Base-by-base conservation (phyloP, 148 eudicot genomes). In the Nepenthes gracilis region DNA sequence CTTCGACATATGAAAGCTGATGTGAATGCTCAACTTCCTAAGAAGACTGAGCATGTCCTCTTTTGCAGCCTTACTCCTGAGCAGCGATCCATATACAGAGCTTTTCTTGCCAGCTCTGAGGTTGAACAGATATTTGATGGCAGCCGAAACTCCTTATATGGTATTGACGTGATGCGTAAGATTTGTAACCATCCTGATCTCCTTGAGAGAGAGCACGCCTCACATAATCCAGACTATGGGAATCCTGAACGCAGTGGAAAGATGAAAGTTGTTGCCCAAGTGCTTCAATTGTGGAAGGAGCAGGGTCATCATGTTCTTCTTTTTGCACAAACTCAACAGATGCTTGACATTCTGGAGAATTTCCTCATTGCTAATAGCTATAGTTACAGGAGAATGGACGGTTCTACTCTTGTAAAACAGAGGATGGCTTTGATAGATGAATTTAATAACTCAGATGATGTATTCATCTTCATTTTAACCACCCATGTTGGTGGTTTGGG, bases 111-210 rank as follows among this genome's bases (percentile, higher is more conserved):
- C 55, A 93, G 99, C 70, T 82, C 96, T 54, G 99, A 93, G 58
- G 99, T 93, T 40, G 99, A 93, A 65, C 95, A 88, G 71, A 93
- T 93, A 54, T 84, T 93, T 68, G 85, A 88, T 50, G 99, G 99
- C 50, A 85, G 54, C 77, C 77, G 90, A 66, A 93, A 93, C 65
- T 93, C 99, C 58, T 85, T 93, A 8, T 93, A 76, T 62, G 99
- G 99, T 62, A 93, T 93, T 69, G 99, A 93, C 69, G 96, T 93
- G 65, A 88, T 93, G 96, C 96, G 96, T 52, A 93, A 93, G 72
- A 93, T 93, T 60, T 93, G 99, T 71, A 93, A 93, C 79, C 99
- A 93, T 67, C 99, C 96, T 47, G 99, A 93, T 79, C 81, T 93
- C 47, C 85, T 93, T 53, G 99, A 93, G 79, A 88, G 99, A 78